These are phyloP conservation scores for Plasmodium vivax DNA, from an alignment of 169 alveolate species.

Conservation along the genomic window DNA sequence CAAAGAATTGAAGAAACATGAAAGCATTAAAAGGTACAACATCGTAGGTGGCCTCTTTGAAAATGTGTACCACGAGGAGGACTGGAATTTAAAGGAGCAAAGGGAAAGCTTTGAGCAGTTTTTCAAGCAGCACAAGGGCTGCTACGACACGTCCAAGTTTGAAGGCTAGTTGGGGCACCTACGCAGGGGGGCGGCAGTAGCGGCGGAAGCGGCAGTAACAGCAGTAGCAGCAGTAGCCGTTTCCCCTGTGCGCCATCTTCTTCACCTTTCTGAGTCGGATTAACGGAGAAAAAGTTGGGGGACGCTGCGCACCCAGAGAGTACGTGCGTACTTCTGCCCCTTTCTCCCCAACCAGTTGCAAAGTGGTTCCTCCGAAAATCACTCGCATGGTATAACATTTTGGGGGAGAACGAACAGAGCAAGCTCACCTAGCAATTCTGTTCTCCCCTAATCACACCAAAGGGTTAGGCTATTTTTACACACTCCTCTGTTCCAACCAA, in stretches of 20 bases:
- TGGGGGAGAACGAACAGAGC: not conserved
- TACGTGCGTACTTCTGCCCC: not conserved
- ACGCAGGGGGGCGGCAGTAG: not conserved
- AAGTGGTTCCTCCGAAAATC: not conserved
- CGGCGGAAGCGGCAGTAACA: not conserved
- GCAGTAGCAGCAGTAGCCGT: not conserved
- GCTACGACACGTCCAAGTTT: constrained; percentile 58
- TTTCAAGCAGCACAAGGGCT: constrained; percentile 37
- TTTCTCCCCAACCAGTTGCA: not conserved
- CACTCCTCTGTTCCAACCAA: not conserved
- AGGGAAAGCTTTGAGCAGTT: constrained; percentile 54
- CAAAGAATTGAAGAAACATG: constrained; percentile 82
- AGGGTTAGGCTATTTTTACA: not conserved
- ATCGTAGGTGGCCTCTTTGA: constrained; percentile 87
- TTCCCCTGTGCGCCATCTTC: not conserved
- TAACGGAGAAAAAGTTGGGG: not conserved
- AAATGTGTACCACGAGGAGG: constrained; percentile 91
- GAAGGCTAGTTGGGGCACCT: not conserved
- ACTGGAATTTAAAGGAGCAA: constrained; percentile 82
- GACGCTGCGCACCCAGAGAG: not conserved
- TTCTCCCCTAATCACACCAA: not conserved
- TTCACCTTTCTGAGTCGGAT: not conserved
- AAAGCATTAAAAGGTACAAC: constrained; percentile 78
- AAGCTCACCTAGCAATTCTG: not conserved
- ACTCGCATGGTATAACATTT: not conserved